A percentile compares a stretch with the other conserved stretches of the same genome.
phyloP scores from a whole-genome alignment of 257 asterid species.

The Solanum chilense region DNA sequence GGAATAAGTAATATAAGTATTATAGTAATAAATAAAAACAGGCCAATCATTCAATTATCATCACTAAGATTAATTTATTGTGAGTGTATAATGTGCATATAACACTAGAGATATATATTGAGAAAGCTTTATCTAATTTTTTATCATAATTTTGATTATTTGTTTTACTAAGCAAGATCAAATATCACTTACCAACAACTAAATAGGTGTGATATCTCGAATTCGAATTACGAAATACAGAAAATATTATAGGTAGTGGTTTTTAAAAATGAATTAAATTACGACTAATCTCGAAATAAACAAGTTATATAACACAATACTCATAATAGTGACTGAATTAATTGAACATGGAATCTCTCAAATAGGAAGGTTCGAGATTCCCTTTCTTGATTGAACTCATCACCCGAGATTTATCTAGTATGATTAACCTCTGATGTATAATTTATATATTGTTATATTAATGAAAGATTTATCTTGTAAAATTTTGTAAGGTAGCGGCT shows the following conservation, averaged over 20 bases:
- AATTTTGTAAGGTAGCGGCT: neutral
- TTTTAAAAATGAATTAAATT: too few relatives aligned
- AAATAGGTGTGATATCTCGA: neutral
- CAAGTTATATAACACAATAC: neutral
- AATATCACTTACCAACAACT: neutral
- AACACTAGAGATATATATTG: too few relatives aligned
- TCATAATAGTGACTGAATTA: fast-evolving
- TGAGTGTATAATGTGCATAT: neutral
- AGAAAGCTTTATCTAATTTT: neutral
- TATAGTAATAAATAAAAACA: neutral
- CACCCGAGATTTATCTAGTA: neutral
- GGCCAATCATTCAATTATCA: neutral
- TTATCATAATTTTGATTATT: too few relatives aligned
- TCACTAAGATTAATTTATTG: neutral
- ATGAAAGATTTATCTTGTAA: neutral
- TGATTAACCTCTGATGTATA: neutral
- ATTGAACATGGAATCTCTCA: neutral
- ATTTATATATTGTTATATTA: neutral
- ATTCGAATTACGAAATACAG: too few relatives aligned
- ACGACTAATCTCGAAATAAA: fast-evolving
- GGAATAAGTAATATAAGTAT: neutral
- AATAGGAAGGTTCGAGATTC: neutral
- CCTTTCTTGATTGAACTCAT: neutral
- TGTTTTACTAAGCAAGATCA: too few relatives aligned
- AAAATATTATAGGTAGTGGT: neutral